Evolutionary conservation across 305 asterid genomes (phyloP).

Genomic region (Ajuga reptans): DNA sequence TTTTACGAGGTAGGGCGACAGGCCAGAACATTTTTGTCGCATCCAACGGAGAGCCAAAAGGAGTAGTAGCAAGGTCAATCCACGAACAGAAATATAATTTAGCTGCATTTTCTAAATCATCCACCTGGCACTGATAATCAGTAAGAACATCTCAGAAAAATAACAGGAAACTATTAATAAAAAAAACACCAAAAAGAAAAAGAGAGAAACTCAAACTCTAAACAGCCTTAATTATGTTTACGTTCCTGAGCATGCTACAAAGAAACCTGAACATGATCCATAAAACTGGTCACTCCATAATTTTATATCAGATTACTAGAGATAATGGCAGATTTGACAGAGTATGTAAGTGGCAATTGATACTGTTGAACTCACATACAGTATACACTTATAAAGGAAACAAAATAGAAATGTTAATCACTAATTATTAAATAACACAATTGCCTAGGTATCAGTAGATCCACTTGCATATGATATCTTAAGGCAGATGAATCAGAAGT

Average conservation of each 20-base stretch:
- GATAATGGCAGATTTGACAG: no score
- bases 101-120: slow-evolving; percentile 72
- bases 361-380: no score
- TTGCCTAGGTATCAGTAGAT: background rate
- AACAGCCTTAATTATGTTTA: no score
- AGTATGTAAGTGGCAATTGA: no score
- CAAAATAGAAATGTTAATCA: background rate
- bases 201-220: no score
- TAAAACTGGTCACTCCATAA: no score
- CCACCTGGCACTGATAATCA: slow-evolving; percentile 60
- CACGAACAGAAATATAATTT: slow-evolving; percentile 71
- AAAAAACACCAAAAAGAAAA: background rate
- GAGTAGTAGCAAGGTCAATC: slow-evolving; percentile 90
- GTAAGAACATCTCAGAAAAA: slow-evolving; percentile 19
- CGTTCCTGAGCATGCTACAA: no score
- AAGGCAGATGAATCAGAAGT: background rate
- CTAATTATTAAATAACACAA: background rate
- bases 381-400: no score
- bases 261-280: no score
- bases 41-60: slow-evolving; percentile 83
- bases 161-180: background rate
- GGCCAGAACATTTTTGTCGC: slow-evolving; percentile 96
- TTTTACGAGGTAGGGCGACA: slow-evolving; percentile 86
- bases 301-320: no score
- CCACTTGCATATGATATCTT: background rate